Conservation (phyloP, 2,329 filamentous ascomycete genomes). For the Beauveria medogensis region DNA sequence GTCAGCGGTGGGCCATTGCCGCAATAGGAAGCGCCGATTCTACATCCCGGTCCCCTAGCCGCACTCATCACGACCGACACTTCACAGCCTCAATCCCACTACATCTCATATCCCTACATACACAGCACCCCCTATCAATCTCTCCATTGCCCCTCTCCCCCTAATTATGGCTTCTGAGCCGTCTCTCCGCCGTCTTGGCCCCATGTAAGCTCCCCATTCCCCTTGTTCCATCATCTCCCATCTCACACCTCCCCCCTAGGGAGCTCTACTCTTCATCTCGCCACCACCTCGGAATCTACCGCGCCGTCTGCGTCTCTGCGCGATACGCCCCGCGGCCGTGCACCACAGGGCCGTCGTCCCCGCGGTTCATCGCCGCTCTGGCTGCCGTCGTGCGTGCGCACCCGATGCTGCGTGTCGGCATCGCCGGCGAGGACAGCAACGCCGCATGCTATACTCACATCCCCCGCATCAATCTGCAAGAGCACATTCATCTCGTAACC, state of each 20-base stretch:
- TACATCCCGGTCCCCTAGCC: too few relatives aligned
- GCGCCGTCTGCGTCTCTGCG: conserved; percentile 37
- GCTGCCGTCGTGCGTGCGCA: conserved; percentile 33
- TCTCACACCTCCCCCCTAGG: conserved; percentile 20
- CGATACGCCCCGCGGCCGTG: conserved; percentile 27
- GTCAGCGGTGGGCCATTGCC: too few relatives aligned
- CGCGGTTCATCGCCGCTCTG: conserved; percentile 29
- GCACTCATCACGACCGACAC: neutral
- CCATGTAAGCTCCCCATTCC: conserved; percentile 16
- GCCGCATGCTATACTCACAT: conserved; percentile 36
- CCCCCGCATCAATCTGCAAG: conserved; percentile 32
- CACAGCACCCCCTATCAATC: too few relatives aligned
- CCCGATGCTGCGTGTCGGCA: conserved; percentile 40
- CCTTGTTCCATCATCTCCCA: neutral
- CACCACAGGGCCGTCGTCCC: neutral
- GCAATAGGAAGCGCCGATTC: too few relatives aligned
- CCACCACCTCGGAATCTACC: conserved; percentile 39
- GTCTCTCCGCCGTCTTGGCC: conserved; percentile 19
- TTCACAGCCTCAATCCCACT: neutral
- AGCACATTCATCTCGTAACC: conserved; percentile 32
- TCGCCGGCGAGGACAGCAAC: conserved; percentile 36
- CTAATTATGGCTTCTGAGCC: neutral
- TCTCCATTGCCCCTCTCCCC: too few relatives aligned
- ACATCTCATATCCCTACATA: neutral
- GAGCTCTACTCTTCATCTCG: conserved; percentile 38